A percentile compares a stretch with the other conserved stretches of the same genome.
Evolutionary conservation across 192 early-diverging fungal genomes (phyloP).

Genomic region (Mortierella antarctica): DNA sequence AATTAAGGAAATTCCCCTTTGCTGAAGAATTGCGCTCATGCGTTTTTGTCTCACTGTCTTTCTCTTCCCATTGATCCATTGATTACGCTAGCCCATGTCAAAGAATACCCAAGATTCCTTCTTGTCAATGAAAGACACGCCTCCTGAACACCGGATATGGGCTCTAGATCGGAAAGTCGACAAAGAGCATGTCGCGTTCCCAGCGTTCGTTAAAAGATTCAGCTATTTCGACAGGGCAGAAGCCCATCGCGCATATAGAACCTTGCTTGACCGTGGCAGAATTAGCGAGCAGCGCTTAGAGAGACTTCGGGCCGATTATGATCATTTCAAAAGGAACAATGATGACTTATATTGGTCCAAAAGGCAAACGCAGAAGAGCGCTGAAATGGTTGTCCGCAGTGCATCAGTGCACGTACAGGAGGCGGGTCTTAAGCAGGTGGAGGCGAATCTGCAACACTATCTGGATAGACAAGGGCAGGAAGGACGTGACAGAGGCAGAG

Average conservation of each 20-base stretch:
- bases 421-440: constrained; percentile 22
- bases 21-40: too few relatives aligned
- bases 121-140: constrained; percentile 1
- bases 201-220: constrained; percentile 12
- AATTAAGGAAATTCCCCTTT: too few relatives aligned
- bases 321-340: constrained; percentile 14
- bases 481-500: background rate
- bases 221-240: constrained; percentile 18
- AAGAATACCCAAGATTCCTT: background rate
- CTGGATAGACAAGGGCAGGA: background rate
- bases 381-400: constrained; percentile 6
- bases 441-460: constrained; percentile 5
- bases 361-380: constrained; percentile 17
- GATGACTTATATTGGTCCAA: constrained; percentile 25
- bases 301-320: constrained; percentile 1
- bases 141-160: constrained; percentile 4
- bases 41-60: too few relatives aligned
- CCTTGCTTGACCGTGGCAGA: constrained; percentile 10
- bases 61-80: too few relatives aligned
- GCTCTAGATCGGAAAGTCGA: constrained; percentile 4
- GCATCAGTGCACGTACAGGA: constrained; percentile 20
- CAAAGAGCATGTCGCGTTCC: constrained; percentile 20
- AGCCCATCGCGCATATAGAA: constrained; percentile 11
- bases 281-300: constrained; percentile 6
- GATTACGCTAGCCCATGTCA: too few relatives aligned